Evolutionary conservation across 176 grass and related monocot genomes (phyloP), one percentile per base, ranked within the genome.

Genomic region (Tuctoria greenei): DNA sequence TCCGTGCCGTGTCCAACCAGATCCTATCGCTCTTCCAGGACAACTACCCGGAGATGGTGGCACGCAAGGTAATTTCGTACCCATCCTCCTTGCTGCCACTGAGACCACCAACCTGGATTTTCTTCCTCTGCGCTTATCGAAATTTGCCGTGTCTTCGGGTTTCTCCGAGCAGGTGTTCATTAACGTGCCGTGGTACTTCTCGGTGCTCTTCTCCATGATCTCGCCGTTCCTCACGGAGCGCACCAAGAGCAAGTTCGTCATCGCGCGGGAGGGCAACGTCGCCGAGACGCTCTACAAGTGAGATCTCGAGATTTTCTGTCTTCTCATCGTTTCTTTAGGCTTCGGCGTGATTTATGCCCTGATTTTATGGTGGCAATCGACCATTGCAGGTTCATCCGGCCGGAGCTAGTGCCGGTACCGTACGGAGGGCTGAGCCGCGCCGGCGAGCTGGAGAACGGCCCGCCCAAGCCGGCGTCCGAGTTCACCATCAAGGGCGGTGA

Each of bases 211-310:
- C 78, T 57, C 95, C 18, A 92, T 98, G 91, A 90, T 98, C 40
- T 90, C 88, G 10, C 95, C 95, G 1, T 98, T 98, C 79, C 89
- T 98, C 7, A 94, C 95, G 16, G 95, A 98, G 81, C 86, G 95
- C 64, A 98, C 95, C 72, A 98, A 94, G 84, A 94, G 95, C 89
- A 98, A 98, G 84, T 94, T 98, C 39, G 91, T 98, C 71, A 94
- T 98, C 49, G 95, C 95, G 54, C 70, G 91, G 6, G 95, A 94
- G 86, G 86, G 95, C 40, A 89, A 98, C 76, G 95, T 98, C 15
- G 86, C 95, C 8, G 95, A 98, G 84, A 98, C 86, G 28, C 95
- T 98, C 63, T 94, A 88, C 84, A 98, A 88, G 95, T 97, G 75
- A 37, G 9, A 4, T 17, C 24, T 24, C n/a, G 7, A 8, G 8